phyloP scores from a whole-genome alignment of 78 protist species.

The Capsaspora owczarzaki region DNA sequence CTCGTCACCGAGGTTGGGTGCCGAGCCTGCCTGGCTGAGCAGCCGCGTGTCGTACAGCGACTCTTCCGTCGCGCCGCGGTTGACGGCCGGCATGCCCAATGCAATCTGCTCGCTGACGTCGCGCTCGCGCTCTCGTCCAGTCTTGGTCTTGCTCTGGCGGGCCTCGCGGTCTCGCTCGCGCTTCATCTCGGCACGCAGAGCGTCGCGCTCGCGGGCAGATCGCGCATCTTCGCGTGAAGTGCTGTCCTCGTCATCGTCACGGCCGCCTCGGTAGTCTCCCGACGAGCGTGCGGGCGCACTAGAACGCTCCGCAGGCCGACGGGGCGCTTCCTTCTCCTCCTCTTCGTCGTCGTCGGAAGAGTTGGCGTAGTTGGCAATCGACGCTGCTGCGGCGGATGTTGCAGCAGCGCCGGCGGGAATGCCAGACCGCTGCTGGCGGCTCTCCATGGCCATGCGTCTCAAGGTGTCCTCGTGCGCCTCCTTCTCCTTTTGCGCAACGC shows the following conservation, averaged over 20 bases:
- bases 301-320: background rate
- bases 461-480: conserved; percentile 58
- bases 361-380: background rate
- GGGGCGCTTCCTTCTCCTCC: too few species aligned
- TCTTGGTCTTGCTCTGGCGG: conserved; percentile 46
- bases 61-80: conserved; percentile 33
- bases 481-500: conserved; percentile 41
- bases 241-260: too few species aligned
- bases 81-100: conserved; percentile 61
- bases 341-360: too few species aligned
- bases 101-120: conserved; percentile 85
- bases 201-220: conserved; percentile 22
- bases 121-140: conserved; percentile 65
- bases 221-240: too few species aligned
- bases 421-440: conserved; percentile 33
- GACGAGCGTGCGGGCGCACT: background rate
- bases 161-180: conserved; percentile 29
- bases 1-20: conserved; percentile 8
- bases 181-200: conserved; percentile 21
- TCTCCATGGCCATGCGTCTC: conserved; percentile 42
- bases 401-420: background rate
- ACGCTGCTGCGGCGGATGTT: background rate
- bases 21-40: conserved; percentile 59
- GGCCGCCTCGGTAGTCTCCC: too few species aligned
- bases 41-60: conserved; percentile 81